These are phyloP conservation scores for Fusarium poae DNA, from an alignment of 2,329 filamentous ascomycete species.

Conservation along the genomic window DNA sequence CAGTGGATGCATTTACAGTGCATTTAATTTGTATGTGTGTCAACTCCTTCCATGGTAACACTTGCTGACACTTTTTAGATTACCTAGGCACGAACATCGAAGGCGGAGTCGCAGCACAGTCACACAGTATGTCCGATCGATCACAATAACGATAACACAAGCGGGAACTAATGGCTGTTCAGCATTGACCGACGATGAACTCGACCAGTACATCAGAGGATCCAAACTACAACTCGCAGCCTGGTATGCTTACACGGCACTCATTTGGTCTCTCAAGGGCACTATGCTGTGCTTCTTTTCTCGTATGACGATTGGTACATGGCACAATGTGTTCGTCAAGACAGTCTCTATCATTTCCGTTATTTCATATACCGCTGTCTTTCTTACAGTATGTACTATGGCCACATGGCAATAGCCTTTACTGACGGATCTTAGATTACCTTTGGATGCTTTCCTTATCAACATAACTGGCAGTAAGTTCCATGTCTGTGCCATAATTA, in stretches of 20 bases:
- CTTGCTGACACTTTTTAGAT: constrained; percentile 13
- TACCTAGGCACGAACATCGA: constrained; percentile 44
- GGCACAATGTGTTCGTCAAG: constrained; percentile 45
- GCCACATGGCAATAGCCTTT: rapidly evolving
- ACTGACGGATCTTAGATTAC: constrained; percentile 31
- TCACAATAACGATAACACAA: rapidly evolving
- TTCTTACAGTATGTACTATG: constrained; percentile 33
- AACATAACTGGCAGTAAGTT: constrained; percentile 44
- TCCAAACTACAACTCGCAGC: constrained; percentile 56
- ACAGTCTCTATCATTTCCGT: constrained; percentile 8
- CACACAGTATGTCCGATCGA: constrained; percentile 5
- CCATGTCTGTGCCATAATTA: rapidly evolving
- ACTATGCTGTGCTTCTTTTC: constrained; percentile 51
- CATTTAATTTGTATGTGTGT: constrained; percentile 49
- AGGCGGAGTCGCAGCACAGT: constrained; percentile 8
- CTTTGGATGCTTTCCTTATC: constrained; percentile 39
- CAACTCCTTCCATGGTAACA: rapidly evolving
- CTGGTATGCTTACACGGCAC: constrained; percentile 57
- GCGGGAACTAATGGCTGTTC: neutral
- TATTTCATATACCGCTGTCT: constrained; percentile 33
- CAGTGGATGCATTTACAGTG: constrained; percentile 54
- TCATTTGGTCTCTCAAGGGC: constrained; percentile 54
- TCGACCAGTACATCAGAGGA: constrained; percentile 49
- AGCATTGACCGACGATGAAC: constrained; percentile 48
- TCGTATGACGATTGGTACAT: constrained; percentile 48